A percentile compares a stretch with the other conserved stretches of the same genome.
Conservation (phyloP, 768 basidiomycete genomes). For the Amanita exitialis region DNA sequence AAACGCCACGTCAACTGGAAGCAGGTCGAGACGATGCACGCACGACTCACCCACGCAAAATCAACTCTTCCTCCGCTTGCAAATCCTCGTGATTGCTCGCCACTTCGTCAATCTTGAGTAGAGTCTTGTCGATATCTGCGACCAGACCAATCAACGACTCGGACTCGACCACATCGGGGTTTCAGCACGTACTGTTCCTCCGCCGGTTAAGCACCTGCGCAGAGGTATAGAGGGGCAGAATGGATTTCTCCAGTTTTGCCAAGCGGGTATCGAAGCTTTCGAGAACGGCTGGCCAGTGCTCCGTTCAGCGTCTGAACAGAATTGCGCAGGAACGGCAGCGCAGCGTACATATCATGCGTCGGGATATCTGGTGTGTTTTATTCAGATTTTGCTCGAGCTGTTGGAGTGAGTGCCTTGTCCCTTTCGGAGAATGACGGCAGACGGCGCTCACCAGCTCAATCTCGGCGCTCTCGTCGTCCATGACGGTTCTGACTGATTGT, state of each 20-base stretch:
- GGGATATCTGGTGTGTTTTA: conserved; percentile 78
- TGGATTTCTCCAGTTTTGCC: conserved; percentile 77
- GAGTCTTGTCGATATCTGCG: conserved; percentile 71
- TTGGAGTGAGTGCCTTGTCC: not conserved
- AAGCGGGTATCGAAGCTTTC: conserved; percentile 78
- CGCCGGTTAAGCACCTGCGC: conserved; percentile 68
- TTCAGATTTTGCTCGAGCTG: conserved; percentile 83
- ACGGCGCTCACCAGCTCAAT: conserved; percentile 48
- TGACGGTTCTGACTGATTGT: conserved; percentile 7
- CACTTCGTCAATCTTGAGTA: conserved; percentile 71
- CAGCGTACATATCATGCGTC: conserved; percentile 72
- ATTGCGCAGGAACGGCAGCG: not conserved
- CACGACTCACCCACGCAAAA: conserved; percentile 60
- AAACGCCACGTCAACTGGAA: not conserved
- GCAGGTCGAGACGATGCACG: not conserved
- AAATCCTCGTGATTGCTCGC: conserved; percentile 68
- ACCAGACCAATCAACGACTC: not conserved
- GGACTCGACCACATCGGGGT: not conserved
- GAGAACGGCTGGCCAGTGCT: conserved; percentile 51
- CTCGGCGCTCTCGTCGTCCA: conserved; percentile 64
- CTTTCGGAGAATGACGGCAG: no score
- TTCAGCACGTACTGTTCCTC: conserved; percentile 57
- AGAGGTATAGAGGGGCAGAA: conserved; percentile 71
- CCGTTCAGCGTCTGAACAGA: conserved; percentile 15
- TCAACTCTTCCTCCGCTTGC: conserved; percentile 68